Conservation (phyloP, 2,329 filamentous ascomycete species). For the Beauveria medogensis region DNA sequence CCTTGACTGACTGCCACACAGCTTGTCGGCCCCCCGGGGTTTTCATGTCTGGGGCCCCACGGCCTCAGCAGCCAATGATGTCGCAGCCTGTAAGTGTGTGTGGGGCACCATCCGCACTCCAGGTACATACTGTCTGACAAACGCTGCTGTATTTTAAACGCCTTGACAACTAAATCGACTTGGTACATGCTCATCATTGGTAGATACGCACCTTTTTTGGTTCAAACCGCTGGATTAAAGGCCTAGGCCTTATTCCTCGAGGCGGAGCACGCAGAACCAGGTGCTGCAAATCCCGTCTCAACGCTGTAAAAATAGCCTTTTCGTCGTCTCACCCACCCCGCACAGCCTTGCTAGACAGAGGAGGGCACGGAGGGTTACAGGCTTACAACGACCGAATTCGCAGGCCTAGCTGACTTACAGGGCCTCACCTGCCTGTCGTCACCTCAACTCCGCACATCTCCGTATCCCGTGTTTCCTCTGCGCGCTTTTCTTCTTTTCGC, state of each 20-base stretch:
- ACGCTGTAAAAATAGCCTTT: neutral
- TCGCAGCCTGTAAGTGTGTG: neutral
- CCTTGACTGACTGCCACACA: neutral
- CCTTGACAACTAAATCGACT: too few relatives aligned
- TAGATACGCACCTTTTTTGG: too few relatives aligned
- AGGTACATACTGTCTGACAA: too few relatives aligned
- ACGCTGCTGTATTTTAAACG: too few relatives aligned
- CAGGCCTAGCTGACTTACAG: neutral
- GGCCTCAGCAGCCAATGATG: too few relatives aligned
- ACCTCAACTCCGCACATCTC: neutral
- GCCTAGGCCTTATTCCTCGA: too few relatives aligned
- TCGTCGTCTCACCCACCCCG: neutral
- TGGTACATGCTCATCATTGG: too few relatives aligned
- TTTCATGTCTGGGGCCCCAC: neutral
- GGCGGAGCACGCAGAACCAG: too few relatives aligned
- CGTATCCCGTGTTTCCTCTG: neutral
- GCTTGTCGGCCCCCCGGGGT: neutral
- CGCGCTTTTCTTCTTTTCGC: neutral
- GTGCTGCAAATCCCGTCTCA: too few relatives aligned
- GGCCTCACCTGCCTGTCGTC: neutral
- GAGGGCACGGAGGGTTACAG: neutral
- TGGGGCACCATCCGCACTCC: neutral
- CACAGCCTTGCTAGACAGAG: neutral
- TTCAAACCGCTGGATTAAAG: too few relatives aligned
- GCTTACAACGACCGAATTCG: neutral